Percentiles rank a stretch among this genome's conserved stretches.
Evolutionary conservation across 805 yeast species (phyloP).

Genomic region (Wickerhamiella vanderwaltii): DNA sequence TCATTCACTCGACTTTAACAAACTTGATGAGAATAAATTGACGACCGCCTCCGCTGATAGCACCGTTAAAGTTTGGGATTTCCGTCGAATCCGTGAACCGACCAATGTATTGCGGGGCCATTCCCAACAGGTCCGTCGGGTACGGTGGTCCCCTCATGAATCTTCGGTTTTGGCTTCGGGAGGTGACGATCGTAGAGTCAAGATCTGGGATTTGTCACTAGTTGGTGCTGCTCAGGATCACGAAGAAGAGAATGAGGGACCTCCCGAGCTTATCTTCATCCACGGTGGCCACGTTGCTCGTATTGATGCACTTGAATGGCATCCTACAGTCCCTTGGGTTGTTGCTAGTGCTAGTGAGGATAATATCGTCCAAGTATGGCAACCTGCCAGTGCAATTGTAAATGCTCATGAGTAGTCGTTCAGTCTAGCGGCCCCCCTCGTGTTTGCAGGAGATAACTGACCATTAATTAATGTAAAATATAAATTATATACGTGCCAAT

Average conservation of each 20-base stretch:
- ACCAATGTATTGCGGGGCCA: constrained; percentile 61
- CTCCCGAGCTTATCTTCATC: constrained; percentile 64
- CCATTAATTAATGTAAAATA: too few relatives aligned
- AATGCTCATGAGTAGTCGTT: too few relatives aligned
- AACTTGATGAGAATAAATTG: constrained; percentile 38
- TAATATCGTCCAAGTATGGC: constrained; percentile 64
- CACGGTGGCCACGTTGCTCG: constrained; percentile 81
- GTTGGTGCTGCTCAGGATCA: constrained; percentile 39
- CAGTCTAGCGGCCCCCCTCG: too few relatives aligned
- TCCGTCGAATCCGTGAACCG: constrained; percentile 39
- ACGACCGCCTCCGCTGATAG: constrained; percentile 75
- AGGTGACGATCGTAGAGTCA: constrained; percentile 55
- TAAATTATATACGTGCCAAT: too few relatives aligned
- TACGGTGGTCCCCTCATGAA: constrained; percentile 41
- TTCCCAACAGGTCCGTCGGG: constrained; percentile 40
- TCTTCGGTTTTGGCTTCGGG: constrained; percentile 46
- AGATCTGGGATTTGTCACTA: constrained; percentile 60
- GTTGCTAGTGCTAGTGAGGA: constrained; percentile 66
- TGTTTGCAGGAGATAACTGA: too few relatives aligned
- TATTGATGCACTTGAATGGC: constrained; percentile 56
- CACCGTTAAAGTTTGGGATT: constrained; percentile 61
- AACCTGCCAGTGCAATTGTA: constrained; percentile 39
- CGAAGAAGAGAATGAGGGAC: constrained; percentile 49
- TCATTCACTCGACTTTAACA: constrained; percentile 44
- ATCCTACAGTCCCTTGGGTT: constrained; percentile 46